These are phyloP conservation scores for Fusarium temperatum DNA, from an alignment of 2,329 filamentous ascomycete genomes.

Conservation along the genomic window DNA sequence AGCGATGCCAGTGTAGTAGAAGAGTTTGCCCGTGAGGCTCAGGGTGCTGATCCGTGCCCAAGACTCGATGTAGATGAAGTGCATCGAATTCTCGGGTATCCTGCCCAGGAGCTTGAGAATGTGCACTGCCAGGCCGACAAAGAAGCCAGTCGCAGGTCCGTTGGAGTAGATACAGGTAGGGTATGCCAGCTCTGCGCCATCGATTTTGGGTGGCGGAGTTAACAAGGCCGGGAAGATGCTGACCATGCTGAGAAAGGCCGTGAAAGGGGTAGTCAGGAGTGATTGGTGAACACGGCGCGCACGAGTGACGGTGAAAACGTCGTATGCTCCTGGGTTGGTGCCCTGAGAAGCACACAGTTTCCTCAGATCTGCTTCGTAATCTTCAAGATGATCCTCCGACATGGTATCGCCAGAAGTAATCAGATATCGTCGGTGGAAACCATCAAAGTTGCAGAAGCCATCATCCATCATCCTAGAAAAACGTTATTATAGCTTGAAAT, in stretches of 20 bases:
- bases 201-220: constrained; percentile 41
- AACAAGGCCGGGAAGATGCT: constrained; percentile 67
- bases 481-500: no score
- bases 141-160: constrained; percentile 86
- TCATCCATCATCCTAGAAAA: constrained; percentile 67
- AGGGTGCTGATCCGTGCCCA: constrained; percentile 86
- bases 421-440: constrained; percentile 81
- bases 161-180: constrained; percentile 87
- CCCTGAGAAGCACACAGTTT: constrained; percentile 22
- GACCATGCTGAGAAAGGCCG: constrained; percentile 71
- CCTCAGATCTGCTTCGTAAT: constrained; percentile 50
- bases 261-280: constrained; percentile 75
- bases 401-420: constrained; percentile 77
- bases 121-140: constrained; percentile 67
- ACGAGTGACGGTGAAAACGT: constrained; percentile 74
- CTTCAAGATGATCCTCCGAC: constrained; percentile 75
- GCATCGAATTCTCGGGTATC: constrained; percentile 65
- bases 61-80: constrained; percentile 87
- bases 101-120: constrained; percentile 57
- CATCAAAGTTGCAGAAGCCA: constrained; percentile 59
- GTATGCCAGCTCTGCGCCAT: constrained; percentile 49
- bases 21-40: constrained; percentile 83
- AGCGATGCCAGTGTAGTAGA: constrained; percentile 70
- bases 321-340: constrained; percentile 60
- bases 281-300: constrained; percentile 86